Conservation (phyloP, 176 grass and related monocot species). For the Tillandsia leiboldiana region DNA sequence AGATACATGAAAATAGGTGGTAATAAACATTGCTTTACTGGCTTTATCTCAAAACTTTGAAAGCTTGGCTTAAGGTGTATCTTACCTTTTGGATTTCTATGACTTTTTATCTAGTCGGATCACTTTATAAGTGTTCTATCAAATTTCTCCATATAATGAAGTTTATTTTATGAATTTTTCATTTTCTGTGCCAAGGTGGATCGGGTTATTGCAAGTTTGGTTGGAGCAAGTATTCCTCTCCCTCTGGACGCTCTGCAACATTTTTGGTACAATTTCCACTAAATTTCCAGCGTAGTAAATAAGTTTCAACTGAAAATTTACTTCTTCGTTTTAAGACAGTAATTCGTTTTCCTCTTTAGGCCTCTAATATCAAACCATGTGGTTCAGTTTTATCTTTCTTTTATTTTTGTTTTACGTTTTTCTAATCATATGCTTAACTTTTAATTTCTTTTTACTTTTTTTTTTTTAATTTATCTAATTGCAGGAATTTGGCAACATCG, state of each 20-base stretch:
- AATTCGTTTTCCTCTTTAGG: conserved; percentile 1
- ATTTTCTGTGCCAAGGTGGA: conserved; percentile 47
- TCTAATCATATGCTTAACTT: not conserved
- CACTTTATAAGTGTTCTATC: not conserved
- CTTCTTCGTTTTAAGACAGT: not conserved
- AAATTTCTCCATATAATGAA: not conserved
- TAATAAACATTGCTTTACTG: too few species aligned
- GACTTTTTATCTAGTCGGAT: too few species aligned
- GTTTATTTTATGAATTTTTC: not conserved
- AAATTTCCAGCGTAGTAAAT: not conserved
- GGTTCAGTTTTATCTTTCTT: not conserved
- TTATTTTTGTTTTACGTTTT: not conserved
- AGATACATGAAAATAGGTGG: too few species aligned
- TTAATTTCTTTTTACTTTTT: conserved; percentile 7
- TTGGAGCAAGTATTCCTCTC: conserved; percentile 92
- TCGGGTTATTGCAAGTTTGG: conserved; percentile 98
- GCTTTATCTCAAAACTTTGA: too few species aligned
- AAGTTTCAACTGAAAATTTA: too few species aligned
- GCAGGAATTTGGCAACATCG: conserved; percentile 96
- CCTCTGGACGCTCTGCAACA: conserved; percentile 80
- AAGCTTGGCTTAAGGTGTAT: too few species aligned
- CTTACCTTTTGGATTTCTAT: too few species aligned
- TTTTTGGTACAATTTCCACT: conserved; percentile 48
- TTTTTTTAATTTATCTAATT: conserved; percentile 1
- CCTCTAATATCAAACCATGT: not conserved